Evolutionary conservation across 495 filamentous ascomycete genomes (phyloP).

Genomic region (Durotheca rogersii): DNA sequence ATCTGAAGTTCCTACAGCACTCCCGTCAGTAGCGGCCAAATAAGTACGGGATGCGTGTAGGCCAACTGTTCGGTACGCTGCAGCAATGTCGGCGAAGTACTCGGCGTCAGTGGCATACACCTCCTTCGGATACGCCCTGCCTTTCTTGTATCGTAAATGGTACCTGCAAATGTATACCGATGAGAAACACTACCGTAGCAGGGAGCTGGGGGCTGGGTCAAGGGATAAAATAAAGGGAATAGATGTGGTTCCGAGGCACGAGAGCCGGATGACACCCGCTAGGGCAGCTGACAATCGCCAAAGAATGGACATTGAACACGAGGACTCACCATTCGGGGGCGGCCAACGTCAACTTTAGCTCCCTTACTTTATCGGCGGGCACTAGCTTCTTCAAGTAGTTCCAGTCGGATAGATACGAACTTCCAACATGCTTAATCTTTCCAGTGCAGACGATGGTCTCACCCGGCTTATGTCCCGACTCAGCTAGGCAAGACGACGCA

Average conservation of each 20-base stretch:
- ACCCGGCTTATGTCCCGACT: constrained; percentile 63
- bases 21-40: constrained; percentile 10
- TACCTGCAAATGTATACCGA: constrained; percentile 36
- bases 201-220: no score
- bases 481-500: constrained; percentile 35
- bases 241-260: constrained; percentile 54
- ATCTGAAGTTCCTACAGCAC: constrained; percentile 55
- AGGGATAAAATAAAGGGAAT: constrained; percentile 66
- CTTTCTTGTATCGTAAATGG: constrained; percentile 62
- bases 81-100: constrained; percentile 66
- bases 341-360: constrained; percentile 63
- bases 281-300: constrained; percentile 44
- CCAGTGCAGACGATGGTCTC: constrained; percentile 67
- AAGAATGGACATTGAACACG: not conserved
- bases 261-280: constrained; percentile 60
- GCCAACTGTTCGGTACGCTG: constrained; percentile 53
- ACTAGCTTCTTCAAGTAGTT: constrained; percentile 62
- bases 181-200: constrained; percentile 60
- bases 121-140: constrained; percentile 60
- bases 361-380: constrained; percentile 53
- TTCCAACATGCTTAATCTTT: constrained; percentile 67
- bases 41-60: not conserved
- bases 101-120: constrained; percentile 61
- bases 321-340: constrained; percentile 58
- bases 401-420: constrained; percentile 63